phyloP scores from a whole-genome alignment of 768 basidiomycete species.

The Auriculariales sp. region DNA sequence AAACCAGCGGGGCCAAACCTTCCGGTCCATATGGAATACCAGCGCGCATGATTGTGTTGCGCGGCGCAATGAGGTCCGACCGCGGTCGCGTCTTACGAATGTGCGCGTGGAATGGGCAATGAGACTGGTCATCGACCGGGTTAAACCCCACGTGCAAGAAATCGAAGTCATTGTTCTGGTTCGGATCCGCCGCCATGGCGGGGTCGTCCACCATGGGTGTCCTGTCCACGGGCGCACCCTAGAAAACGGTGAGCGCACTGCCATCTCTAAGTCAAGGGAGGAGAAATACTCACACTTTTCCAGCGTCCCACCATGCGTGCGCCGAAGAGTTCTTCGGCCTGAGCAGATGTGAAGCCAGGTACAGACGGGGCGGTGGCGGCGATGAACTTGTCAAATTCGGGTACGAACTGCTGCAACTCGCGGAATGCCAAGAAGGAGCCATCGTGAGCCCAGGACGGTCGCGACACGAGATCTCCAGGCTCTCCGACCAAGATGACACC shows the following conservation, averaged over 20 bases:
- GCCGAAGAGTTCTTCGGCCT: constrained; percentile 15
- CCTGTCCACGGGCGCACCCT: constrained; percentile 17
- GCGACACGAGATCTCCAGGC: neutral
- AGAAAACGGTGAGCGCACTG: neutral
- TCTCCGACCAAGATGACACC: constrained; percentile 16
- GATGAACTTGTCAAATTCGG: constrained; percentile 19
- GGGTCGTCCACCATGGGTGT: constrained; percentile 14
- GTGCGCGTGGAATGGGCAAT: constrained; percentile 19
- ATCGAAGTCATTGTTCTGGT: constrained; percentile 17
- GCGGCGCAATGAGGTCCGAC: neutral
- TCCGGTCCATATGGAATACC: constrained; percentile 7
- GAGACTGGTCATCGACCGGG: constrained; percentile 12
- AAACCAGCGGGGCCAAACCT: neutral
- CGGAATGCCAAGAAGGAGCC: constrained; percentile 13
- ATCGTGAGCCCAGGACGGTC: constrained; percentile 5
- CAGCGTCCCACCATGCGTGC: constrained; percentile 21
- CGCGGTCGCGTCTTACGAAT: constrained; percentile 7
- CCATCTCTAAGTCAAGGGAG: no score
- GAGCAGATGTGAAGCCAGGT: constrained; percentile 9
- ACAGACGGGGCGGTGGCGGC: constrained; percentile 10
- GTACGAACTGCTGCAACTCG: constrained; percentile 19
- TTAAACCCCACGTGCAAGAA: constrained; percentile 7
- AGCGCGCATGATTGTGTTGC: constrained; percentile 5
- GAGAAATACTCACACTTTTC: constrained; percentile 15
- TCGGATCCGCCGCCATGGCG: constrained; percentile 13